Conservation (phyloP, 768 basidiomycete genomes). For the Podaxis mareebaensis region DNA sequence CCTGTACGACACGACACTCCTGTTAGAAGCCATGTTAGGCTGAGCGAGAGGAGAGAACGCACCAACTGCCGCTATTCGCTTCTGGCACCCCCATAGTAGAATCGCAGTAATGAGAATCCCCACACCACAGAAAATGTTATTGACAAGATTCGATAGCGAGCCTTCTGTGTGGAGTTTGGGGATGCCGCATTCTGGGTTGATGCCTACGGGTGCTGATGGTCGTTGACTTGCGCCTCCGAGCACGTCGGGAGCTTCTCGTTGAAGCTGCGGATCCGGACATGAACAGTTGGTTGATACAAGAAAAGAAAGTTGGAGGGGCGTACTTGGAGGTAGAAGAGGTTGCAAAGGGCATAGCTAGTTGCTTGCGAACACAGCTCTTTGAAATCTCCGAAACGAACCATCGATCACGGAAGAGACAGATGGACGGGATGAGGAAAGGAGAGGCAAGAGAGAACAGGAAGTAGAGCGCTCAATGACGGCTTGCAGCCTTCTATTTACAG, state of each 20-base stretch:
- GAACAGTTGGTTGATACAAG: constrained; percentile 23
- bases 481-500: constrained; percentile 6
- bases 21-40: neutral
- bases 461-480: neutral
- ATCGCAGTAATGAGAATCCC: constrained; percentile 53
- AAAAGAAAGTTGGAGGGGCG: constrained; percentile 21
- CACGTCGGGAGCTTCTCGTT: constrained; percentile 30
- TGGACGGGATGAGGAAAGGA: neutral
- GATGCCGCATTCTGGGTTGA: constrained; percentile 74
- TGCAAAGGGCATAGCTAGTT: constrained; percentile 81
- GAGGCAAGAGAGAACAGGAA: neutral
- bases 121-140: constrained; percentile 70
- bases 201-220: constrained; percentile 62
- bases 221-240: constrained; percentile 41
- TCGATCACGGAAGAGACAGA: constrained; percentile 7
- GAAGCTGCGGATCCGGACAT: constrained; percentile 28
- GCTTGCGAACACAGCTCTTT: constrained; percentile 53
- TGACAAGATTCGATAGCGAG: constrained; percentile 74
- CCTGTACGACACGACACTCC: neutral
- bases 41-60: constrained; percentile 26
- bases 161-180: constrained; percentile 51
- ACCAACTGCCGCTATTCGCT: constrained; percentile 83
- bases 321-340: constrained; percentile 83
- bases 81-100: constrained; percentile 52
- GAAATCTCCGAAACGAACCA: constrained; percentile 68